Percentiles rank a stretch among this genome's conserved stretches.
phyloP scores from a whole-genome alignment of 2,329 filamentous ascomycete genomes.

The Dactylellina parvicollis region DNA sequence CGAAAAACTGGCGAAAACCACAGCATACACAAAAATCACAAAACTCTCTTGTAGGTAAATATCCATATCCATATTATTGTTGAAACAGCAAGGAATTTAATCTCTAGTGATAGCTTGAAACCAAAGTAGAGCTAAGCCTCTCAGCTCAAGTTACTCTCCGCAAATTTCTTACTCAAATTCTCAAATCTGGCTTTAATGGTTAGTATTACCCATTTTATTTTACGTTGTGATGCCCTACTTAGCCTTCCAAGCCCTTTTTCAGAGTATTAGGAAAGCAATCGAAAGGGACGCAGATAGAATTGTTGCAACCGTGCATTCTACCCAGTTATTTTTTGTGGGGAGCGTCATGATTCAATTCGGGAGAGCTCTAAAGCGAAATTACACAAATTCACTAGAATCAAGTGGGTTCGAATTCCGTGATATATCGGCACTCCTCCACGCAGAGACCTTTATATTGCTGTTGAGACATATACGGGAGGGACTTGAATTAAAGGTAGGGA shows the following conservation, averaged over 20 bases:
- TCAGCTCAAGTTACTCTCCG: conserved; percentile 80
- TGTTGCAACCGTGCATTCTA: conserved; percentile 73
- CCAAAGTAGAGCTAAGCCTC: conserved; percentile 70
- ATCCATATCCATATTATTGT: neutral
- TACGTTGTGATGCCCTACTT: conserved; percentile 2
- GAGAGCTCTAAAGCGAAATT: conserved; percentile 77
- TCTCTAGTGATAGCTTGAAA: neutral
- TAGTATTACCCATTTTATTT: conserved; percentile 66
- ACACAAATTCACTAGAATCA: conserved; percentile 65
- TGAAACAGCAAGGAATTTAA: neutral
- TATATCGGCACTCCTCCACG: conserved; percentile 83
- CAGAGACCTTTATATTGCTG: conserved; percentile 91
- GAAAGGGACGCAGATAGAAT: conserved; percentile 88
- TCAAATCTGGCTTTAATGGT: conserved; percentile 90
- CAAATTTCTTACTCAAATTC: conserved; percentile 87
- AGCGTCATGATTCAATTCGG: conserved; percentile 88
- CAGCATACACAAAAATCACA: conserved; percentile 53
- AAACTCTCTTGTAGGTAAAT: conserved; percentile 7
- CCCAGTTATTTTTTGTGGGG: conserved; percentile 87
- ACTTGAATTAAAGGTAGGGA: conserved; percentile 79
- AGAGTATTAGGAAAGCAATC: conserved; percentile 84
- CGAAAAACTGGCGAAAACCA: conserved; percentile 89
- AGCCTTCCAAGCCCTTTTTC: conserved; percentile 67
- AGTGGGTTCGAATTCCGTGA: conserved; percentile 61
- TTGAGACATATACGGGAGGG: conserved; percentile 83